These are phyloP conservation scores for Pyricularia pennisetigena DNA, from an alignment of 2,329 filamentous ascomycete genomes.

Conservation along the genomic window DNA sequence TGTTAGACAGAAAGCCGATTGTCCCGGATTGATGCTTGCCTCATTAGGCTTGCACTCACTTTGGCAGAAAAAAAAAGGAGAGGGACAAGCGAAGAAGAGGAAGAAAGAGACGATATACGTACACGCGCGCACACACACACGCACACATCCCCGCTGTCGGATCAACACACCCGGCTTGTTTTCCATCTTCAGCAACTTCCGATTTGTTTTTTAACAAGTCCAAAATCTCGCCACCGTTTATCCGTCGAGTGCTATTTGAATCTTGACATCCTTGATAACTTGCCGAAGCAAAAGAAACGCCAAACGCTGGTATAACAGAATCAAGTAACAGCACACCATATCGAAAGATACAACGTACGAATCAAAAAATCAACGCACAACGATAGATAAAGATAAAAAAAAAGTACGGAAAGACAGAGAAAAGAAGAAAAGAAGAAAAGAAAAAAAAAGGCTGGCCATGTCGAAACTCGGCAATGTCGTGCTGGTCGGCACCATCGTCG, in stretches of 20 bases:
- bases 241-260: not conserved
- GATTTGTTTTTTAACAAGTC: not conserved
- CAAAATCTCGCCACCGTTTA: not conserved
- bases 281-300: not conserved
- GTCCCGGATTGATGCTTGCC: not conserved
- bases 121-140: no score
- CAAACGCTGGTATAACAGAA: not conserved
- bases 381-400: not conserved
- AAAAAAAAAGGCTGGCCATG: not conserved
- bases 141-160: not conserved
- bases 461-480: slow-evolving; percentile 1
- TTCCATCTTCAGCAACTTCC: not conserved
- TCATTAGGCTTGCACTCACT: not conserved
- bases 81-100: not conserved
- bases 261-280: not conserved
- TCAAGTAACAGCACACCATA: no score
- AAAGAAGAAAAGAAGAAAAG: not conserved
- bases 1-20: not conserved
- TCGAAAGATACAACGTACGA: no score
- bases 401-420: not conserved
- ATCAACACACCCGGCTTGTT: not conserved
- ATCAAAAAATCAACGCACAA: not conserved
- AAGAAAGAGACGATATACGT: not conserved
- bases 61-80: not conserved
- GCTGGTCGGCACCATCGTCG: slow-evolving; percentile 4